A percentile compares a stretch with the other conserved stretches of the same genome.
Conservation (phyloP, 2,329 filamentous ascomycete genomes). For the Fusarium miscanthi region DNA sequence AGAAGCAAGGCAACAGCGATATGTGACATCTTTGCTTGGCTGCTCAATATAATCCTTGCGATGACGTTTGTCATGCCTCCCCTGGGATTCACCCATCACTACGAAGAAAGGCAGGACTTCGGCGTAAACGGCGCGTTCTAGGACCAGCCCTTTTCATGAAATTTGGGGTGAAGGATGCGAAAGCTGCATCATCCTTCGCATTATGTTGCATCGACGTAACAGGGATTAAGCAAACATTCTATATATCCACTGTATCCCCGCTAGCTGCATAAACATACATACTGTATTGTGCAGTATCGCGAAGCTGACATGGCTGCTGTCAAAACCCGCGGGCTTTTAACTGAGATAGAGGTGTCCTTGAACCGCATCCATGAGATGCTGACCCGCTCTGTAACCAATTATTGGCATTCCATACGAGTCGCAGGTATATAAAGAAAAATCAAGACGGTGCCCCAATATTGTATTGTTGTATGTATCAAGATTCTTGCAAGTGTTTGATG, state of each 20-base stretch:
- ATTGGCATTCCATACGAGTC: not conserved
- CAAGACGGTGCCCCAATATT: not conserved
- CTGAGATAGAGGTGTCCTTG: not conserved
- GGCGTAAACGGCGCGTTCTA: constrained; percentile 6
- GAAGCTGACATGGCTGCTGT: not conserved
- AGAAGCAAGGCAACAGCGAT: not conserved
- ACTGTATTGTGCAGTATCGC: not conserved
- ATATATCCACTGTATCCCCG: constrained; percentile 6
- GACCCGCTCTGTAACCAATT: not conserved
- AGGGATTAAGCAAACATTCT: constrained; percentile 10
- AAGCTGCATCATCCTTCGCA: not conserved
- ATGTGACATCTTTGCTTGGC: not conserved
- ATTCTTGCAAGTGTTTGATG: constrained; percentile 1
- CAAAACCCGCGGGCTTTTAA: not conserved
- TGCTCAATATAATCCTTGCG: not conserved
- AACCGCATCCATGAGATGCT: not conserved
- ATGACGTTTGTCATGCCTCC: not conserved
- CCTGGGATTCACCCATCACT: too few relatives aligned
- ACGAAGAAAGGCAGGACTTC: not conserved
- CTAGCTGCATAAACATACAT: not conserved
- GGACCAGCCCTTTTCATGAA: constrained; percentile 1
- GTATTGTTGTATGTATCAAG: not conserved
- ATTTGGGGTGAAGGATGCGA: not conserved
- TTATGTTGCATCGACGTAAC: not conserved
- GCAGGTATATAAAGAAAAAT: not conserved